These are phyloP conservation scores for Microstegium vimineum DNA, from an alignment of 176 grass and related monocot species.

Conservation along the genomic window DNA sequence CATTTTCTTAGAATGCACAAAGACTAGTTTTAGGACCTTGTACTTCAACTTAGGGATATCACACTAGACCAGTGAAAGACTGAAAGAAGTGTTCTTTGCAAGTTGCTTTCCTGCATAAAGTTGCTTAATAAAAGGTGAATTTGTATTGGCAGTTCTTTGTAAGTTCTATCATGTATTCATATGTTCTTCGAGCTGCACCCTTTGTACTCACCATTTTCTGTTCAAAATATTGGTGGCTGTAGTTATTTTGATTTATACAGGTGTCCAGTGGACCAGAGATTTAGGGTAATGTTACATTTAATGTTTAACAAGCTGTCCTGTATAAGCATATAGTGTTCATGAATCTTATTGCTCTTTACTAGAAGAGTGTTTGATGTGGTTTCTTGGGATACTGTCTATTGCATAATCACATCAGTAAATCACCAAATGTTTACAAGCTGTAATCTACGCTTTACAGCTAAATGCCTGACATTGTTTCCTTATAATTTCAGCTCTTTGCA, in stretches of 20 bases:
- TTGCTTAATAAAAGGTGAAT: slow-evolving; percentile 1
- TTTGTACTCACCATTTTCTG: slow-evolving; percentile 4
- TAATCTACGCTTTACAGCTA: not conserved
- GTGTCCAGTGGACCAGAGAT: slow-evolving; percentile 8
- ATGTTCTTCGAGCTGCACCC: not conserved
- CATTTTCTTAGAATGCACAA: slow-evolving; percentile 23
- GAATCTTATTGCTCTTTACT: not conserved
- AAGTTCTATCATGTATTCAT: not conserved
- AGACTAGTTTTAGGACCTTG: slow-evolving; percentile 13
- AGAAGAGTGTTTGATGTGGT: not conserved
- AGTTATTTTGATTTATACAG: not conserved
- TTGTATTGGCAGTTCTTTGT: not conserved
- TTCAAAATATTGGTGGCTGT: not conserved
- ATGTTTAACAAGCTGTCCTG: slow-evolving; percentile 1
- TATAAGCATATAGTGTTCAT: not conserved
- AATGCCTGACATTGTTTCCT: not conserved
- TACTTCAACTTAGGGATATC: slow-evolving; percentile 5
- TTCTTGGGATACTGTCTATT: not conserved
- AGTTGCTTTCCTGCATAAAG: not conserved
- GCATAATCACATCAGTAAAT: not conserved
- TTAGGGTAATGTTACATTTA: slow-evolving; percentile 15
- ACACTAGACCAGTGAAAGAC: not conserved
- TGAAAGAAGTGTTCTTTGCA: not conserved
- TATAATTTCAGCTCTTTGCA: slow-evolving; percentile 21
- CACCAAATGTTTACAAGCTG: not conserved